Percentiles rank a stretch among this genome's conserved stretches.
phyloP scores from a whole-genome alignment of 2,329 filamentous ascomycete genomes.

The Fusarium sp. region DNA sequence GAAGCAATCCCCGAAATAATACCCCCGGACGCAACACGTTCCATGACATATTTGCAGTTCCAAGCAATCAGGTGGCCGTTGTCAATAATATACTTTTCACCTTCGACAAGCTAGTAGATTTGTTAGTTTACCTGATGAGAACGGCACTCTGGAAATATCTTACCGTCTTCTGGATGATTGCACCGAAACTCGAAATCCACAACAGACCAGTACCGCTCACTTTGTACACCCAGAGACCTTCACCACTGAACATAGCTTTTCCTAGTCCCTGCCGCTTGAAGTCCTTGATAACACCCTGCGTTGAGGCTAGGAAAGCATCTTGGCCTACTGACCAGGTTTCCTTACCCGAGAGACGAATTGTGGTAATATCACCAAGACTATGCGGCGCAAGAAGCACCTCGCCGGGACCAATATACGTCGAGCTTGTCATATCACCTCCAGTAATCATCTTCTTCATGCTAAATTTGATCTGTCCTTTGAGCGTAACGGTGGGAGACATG shows the following conservation, averaged over 20 bases:
- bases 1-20: slow-evolving; percentile 89
- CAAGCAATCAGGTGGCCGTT: slow-evolving; percentile 95
- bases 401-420: slow-evolving; percentile 88
- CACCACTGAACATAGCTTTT: slow-evolving; percentile 94
- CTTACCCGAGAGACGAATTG: slow-evolving; percentile 77
- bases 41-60: slow-evolving; percentile 94
- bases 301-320: slow-evolving; percentile 87
- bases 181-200: slow-evolving; percentile 94
- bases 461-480: slow-evolving; percentile 87
- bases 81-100: slow-evolving; percentile 91
- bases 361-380: slow-evolving; percentile 86
- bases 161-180: slow-evolving; percentile 94
- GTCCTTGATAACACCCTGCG: slow-evolving; percentile 88
- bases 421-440: slow-evolving; percentile 82
- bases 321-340: slow-evolving; percentile 87
- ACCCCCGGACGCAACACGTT: slow-evolving; percentile 89
- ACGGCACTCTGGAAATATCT: slow-evolving; percentile 52
- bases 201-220: slow-evolving; percentile 83
- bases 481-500: slow-evolving; percentile 89
- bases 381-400: slow-evolving; percentile 87
- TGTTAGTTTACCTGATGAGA: slow-evolving; percentile 14
- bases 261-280: slow-evolving; percentile 87
- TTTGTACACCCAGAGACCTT: slow-evolving; percentile 91
- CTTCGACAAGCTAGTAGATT: slow-evolving; percentile 64
- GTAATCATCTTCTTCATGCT: slow-evolving; percentile 90